A percentile compares a stretch with the other conserved stretches of the same genome.
phyloP scores from a whole-genome alignment of 805 yeast species.

The Komagataella mondaviorum region DNA sequence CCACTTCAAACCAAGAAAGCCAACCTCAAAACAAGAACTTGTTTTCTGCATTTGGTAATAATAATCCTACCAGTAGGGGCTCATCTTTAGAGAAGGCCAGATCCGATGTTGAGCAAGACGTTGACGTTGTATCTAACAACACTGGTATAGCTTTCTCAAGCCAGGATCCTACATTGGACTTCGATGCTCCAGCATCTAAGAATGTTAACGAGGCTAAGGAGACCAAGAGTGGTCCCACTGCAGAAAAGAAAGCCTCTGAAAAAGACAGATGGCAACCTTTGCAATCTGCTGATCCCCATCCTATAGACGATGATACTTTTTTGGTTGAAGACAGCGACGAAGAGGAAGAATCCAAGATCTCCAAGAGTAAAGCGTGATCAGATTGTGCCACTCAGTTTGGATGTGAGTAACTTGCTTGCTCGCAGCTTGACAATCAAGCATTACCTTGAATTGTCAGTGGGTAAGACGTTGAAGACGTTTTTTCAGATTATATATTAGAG shows the following conservation, averaged over 20 bases:
- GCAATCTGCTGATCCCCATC: slow-evolving; percentile 23
- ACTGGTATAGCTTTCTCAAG: not conserved
- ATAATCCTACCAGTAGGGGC: slow-evolving; percentile 7
- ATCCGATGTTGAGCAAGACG: slow-evolving; percentile 29
- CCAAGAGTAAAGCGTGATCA: slow-evolving; percentile 6
- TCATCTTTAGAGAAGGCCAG: slow-evolving; percentile 39
- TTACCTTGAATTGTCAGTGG: no score
- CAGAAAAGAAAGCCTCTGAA: slow-evolving; percentile 2
- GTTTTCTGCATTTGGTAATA: slow-evolving; percentile 17
- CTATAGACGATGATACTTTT: slow-evolving; percentile 32
- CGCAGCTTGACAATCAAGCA: not conserved
- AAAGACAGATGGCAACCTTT: slow-evolving; percentile 29
- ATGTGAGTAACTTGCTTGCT: not conserved
- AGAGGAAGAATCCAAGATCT: slow-evolving; percentile 14
- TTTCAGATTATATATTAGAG: not conserved
- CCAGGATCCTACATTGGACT: not conserved
- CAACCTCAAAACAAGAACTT: slow-evolving; percentile 7
- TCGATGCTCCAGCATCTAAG: not conserved
- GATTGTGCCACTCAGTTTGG: not conserved
- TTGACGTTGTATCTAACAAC: not conserved
- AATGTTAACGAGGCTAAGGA: slow-evolving; percentile 1
- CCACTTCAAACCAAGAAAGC: slow-evolving; percentile 12
- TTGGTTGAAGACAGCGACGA: slow-evolving; percentile 39
- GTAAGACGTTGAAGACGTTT: no score
- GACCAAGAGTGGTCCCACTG: slow-evolving; percentile 10